phyloP scores from a whole-genome alignment of 495 filamentous ascomycete genomes.

The Hyaloscypha finlandica region DNA sequence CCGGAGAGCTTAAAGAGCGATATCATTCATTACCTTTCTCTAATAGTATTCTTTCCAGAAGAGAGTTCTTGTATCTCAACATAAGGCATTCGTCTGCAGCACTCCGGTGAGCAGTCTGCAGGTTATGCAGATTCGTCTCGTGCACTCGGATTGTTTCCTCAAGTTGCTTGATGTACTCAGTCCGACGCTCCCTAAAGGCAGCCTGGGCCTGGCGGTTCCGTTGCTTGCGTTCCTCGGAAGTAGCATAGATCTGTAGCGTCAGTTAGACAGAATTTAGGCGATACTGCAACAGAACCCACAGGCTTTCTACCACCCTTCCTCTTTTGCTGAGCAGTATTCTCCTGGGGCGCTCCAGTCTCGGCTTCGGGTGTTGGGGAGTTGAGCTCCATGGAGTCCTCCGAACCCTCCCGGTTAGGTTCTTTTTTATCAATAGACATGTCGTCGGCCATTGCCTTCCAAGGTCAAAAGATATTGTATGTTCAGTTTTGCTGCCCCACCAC shows the following conservation, averaged over 20 bases:
- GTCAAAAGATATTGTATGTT: conserved; percentile 11
- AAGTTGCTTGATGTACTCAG: conserved; percentile 98
- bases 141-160: conserved; percentile 97
- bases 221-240: conserved; percentile 97
- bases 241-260: conserved; percentile 83
- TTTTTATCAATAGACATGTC: conserved; percentile 61
- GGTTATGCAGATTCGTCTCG: conserved; percentile 85
- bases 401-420: conserved; percentile 48
- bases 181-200: conserved; percentile 92
- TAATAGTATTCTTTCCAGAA: conserved; percentile 90
- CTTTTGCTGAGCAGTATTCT: conserved; percentile 58
- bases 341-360: conserved; percentile 40
- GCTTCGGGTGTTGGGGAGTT: conserved; percentile 51
- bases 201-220: conserved; percentile 97
- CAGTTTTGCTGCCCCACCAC: conserved; percentile 26
- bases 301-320: conserved; percentile 97
- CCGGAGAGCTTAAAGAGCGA: neutral
- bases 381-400: conserved; percentile 53
- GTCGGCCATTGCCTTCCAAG: conserved; percentile 30
- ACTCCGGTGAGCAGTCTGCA: conserved; percentile 91
- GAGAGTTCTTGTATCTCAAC: conserved; percentile 97
- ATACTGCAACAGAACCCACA: conserved; percentile 61
- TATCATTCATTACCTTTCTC: conserved; percentile 74
- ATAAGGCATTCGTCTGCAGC: conserved; percentile 98
- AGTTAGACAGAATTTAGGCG: conserved; percentile 19